Base-by-base conservation (phyloP, 177 flowering plant genomes). In the Vitis hybrid region DNA sequence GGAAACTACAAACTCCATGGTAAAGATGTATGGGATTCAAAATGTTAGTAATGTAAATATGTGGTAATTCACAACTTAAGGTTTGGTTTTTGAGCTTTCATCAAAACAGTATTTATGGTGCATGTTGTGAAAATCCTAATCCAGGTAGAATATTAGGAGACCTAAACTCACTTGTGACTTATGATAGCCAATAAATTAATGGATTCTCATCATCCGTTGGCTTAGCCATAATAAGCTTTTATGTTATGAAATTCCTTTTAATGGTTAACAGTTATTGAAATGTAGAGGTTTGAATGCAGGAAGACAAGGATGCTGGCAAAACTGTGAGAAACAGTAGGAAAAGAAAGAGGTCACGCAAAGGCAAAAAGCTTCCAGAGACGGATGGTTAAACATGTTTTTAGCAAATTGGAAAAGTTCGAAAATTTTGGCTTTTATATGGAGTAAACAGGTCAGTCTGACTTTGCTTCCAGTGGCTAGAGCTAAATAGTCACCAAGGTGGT, bases 301-400 rank as follows among this genome's bases (percentile, higher is more conserved):
- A 69, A 62, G 56, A 6, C 65, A 74, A 76, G 6, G 81, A 62
- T 63, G 80, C 24, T 51, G 69, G 70, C 7, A 51, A 21, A 21
- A 57, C 71, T 10, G 57, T 48, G 27, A 76, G 71, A 69, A 82
- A 70, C 67, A 76, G 68, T 56, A 74, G 81, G 75, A 84, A 81
- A 62, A 67, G 90, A 78, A 86, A 81, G 69, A 82, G 86, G 66
- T 71, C 86, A 46, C 79, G 70, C n/a, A 73, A 63, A 32, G 59
- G 73, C 60, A 76, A 58, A 58, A 76, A 67, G 11, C 62, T 24
- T 60, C 78, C 67, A 3, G 78, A 59, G n/a, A 21, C 68, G 58
- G 56, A 56, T 82, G 48, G 48, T 40, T 40, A 40, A 40, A 40
- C 48, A 40, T 40, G 48, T 35, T n/a, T 11, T 24, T 27, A 9